Percentiles rank a stretch among this genome's conserved stretches.
phyloP scores from a whole-genome alignment of 768 basidiomycete genomes.

The Russula foetens region DNA sequence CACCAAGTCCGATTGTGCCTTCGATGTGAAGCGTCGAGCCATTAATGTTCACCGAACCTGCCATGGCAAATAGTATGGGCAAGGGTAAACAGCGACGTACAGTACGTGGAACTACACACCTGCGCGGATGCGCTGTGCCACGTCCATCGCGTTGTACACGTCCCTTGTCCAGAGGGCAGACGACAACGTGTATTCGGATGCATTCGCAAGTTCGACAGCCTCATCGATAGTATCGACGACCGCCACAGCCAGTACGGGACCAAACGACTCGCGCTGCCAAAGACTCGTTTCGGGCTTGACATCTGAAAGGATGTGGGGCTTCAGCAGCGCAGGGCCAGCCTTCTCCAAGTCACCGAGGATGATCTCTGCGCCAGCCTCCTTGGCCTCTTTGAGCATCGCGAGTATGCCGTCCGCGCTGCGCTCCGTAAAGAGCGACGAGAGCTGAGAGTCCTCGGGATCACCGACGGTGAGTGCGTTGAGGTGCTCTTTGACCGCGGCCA shows the following conservation, averaged over 20 bases:
- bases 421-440: slow-evolving; percentile 38
- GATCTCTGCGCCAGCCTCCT: slow-evolving; percentile 37
- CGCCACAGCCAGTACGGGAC: slow-evolving; percentile 44
- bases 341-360: slow-evolving; percentile 36
- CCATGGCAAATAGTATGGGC: neutral
- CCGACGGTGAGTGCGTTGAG: slow-evolving; percentile 32
- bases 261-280: slow-evolving; percentile 57
- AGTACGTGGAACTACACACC: slow-evolving; percentile 24
- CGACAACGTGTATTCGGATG: slow-evolving; percentile 42
- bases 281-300: slow-evolving; percentile 42
- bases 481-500: slow-evolving; percentile 30
- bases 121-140: slow-evolving; percentile 41
- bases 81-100: neutral
- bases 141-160: slow-evolving; percentile 33
- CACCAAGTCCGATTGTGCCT: slow-evolving; percentile 30
- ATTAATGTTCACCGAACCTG: slow-evolving; percentile 49
- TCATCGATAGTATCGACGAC: slow-evolving; percentile 43
- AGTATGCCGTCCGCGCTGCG: slow-evolving; percentile 39
- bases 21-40: slow-evolving; percentile 44
- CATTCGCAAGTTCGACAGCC: slow-evolving; percentile 49
- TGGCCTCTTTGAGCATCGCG: slow-evolving; percentile 36
- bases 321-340: slow-evolving; percentile 33
- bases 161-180: slow-evolving; percentile 48
- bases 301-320: slow-evolving; percentile 43
- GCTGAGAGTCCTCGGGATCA: slow-evolving; percentile 24